A percentile compares a stretch with the other conserved stretches of the same genome.
phyloP scores from a whole-genome alignment of 2,329 filamentous ascomycete genomes.

The Neopestalotiopsis rosae region DNA sequence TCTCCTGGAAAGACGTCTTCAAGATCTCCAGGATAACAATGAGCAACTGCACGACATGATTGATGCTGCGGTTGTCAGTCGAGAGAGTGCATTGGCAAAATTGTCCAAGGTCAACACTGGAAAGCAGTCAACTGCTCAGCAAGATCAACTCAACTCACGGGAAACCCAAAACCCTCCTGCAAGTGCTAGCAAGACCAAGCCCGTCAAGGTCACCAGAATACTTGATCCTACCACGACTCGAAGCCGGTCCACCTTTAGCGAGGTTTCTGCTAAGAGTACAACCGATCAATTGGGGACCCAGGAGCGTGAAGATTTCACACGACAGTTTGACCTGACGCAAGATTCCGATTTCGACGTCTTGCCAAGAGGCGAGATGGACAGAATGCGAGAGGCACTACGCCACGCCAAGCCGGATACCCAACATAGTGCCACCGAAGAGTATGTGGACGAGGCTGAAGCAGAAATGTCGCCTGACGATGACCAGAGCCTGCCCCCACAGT shows the following conservation, averaged over 20 bases:
- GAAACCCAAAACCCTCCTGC: conserved; percentile 31
- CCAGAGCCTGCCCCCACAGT: conserved; percentile 34
- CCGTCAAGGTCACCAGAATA: conserved; percentile 38
- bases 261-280: conserved; percentile 41
- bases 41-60: conserved; percentile 54
- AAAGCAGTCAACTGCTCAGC: conserved; percentile 26
- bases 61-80: conserved; percentile 35
- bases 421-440: conserved; percentile 28
- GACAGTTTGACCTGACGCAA: conserved; percentile 40
- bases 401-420: conserved; percentile 32
- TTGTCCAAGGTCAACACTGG: conserved; percentile 27
- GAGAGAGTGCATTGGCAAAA: conserved; percentile 26
- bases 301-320: conserved; percentile 43
- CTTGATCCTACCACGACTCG: conserved; percentile 32
- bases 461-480: conserved; percentile 32
- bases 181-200: conserved; percentile 32
- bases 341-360: conserved; percentile 39
- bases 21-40: conserved; percentile 52
- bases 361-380: conserved; percentile 31
- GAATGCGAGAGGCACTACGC: conserved; percentile 26
- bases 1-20: conserved; percentile 51
- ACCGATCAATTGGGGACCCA: conserved; percentile 37
- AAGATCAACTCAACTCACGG: conserved; percentile 27
- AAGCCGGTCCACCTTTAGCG: conserved; percentile 33
- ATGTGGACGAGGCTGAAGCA: conserved; percentile 23